Base-by-base conservation (phyloP, 2,329 filamentous ascomycete species). In the Cercospora sp. region DNA sequence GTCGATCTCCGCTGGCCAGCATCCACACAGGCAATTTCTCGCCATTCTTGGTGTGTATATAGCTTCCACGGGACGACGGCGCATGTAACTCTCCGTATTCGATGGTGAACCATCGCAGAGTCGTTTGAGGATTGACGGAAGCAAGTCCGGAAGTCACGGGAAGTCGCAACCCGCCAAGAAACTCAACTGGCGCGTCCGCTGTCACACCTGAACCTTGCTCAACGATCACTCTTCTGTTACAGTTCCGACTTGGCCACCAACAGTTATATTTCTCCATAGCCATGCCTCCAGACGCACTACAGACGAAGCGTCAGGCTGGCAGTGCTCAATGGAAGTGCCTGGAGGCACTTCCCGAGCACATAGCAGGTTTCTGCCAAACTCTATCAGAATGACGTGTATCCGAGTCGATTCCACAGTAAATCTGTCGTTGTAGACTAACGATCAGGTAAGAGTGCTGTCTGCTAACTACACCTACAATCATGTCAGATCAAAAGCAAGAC, bases 361-460 rank as follows among this genome's bases (percentile, higher is more conserved):
- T 37, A 63, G 40, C 65, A 63, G 60, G 65, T 67, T 67, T 63
- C 57, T 49, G 55, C 40, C n/a, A 40, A 67, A 67, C 58, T 66
- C 30, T 61, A 67, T 61, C 64, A 61, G 55, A 58, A 68, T 68
- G 66, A 68, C 63, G 66, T 68, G 58, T 21, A 63, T 32, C 21
- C 40, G 34, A 49, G 61, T 7, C 28, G 28, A 45, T 18, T 24
- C 62, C 62, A 65, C 51, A 43, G 21, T 21, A 43, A 18, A 32
- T 24, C n/a, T 30, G 30, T 26, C 18, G 18, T 13, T 21, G 21
- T 40, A 40, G 34, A 28, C 13, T 40, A 40, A 12, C 10, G n/a
- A 28, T 12, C 32, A 32, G 34, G 55, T 63, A 59, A 62, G 34
- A 18, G 37, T n/a, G 43, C 2, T 10, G 30, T 34, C 12, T 60